A percentile compares a stretch with the other conserved stretches of the same genome.
phyloP scores from a whole-genome alignment of 2,329 filamentous ascomycete species.

The Stagonosporopsis cucurbitacearum region DNA sequence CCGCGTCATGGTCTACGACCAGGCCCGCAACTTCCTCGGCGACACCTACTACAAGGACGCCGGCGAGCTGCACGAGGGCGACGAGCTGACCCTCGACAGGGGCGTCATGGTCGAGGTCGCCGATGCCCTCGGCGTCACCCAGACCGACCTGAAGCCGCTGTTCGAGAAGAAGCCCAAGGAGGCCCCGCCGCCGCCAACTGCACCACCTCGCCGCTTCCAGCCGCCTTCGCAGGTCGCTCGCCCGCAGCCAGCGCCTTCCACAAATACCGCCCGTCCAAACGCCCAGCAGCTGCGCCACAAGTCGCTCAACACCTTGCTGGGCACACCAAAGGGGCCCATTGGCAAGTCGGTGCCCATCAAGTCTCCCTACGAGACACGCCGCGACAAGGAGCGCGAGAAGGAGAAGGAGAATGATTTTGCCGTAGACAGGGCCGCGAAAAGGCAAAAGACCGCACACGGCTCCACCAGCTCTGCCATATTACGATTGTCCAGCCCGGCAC shows the following conservation, averaged over 20 bases:
- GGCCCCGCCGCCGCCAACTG: slow-evolving; percentile 24
- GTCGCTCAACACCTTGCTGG: slow-evolving; percentile 69
- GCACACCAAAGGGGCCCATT: slow-evolving; percentile 67
- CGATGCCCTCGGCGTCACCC: slow-evolving; percentile 72
- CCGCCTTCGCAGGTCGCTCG: slow-evolving; percentile 24
- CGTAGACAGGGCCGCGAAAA: slow-evolving; percentile 48
- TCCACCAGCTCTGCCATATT: slow-evolving; percentile 8
- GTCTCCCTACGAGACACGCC: slow-evolving; percentile 69
- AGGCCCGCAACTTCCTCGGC: slow-evolving; percentile 78
- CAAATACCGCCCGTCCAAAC: slow-evolving; percentile 14
- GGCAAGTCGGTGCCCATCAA: slow-evolving; percentile 66
- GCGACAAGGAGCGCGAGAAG: slow-evolving; percentile 38
- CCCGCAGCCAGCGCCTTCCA: slow-evolving; percentile 23
- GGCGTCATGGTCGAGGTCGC: slow-evolving; percentile 81
- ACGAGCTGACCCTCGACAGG: slow-evolving; percentile 80
- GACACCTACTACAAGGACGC: slow-evolving; percentile 81
- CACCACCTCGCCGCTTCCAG: slow-evolving; percentile 29
- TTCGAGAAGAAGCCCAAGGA: slow-evolving; percentile 70
- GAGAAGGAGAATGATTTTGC: slow-evolving; percentile 39
- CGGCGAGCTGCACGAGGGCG: slow-evolving; percentile 75
- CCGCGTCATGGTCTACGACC: slow-evolving; percentile 88
- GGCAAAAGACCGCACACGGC: slow-evolving; percentile 41
- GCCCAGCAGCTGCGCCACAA: slow-evolving; percentile 59
- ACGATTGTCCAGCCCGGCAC: slow-evolving; percentile 24
- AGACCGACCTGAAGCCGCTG: slow-evolving; percentile 80